Evolutionary conservation across 169 alveolate genomes (phyloP).

Genomic region (Eimeria maxima): DNA sequence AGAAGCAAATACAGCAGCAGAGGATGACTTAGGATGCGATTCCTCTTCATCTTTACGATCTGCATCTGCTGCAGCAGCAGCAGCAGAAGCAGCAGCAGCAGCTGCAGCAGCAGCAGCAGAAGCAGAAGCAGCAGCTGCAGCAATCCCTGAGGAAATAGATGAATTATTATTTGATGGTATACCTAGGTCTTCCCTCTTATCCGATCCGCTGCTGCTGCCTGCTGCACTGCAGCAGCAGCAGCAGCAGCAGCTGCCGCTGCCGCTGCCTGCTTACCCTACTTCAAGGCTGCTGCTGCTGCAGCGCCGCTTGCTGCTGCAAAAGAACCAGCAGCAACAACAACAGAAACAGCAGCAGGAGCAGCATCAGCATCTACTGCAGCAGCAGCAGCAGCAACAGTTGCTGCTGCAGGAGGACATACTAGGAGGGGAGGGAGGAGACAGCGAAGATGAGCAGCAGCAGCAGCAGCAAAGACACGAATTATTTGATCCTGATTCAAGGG

Average conservation of each 20-base stretch:
- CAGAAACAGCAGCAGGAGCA: neutral
- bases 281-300: neutral
- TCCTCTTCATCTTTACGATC: too few relatives aligned
- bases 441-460: too few relatives aligned
- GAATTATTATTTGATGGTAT: neutral
- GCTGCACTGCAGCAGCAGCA: neutral
- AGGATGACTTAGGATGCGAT: too few relatives aligned
- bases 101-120: neutral
- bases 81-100: too few relatives aligned
- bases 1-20: too few relatives aligned
- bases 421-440: too few relatives aligned
- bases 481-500: too few relatives aligned
- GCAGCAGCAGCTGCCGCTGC: neutral
- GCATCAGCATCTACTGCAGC: too few relatives aligned
- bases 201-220: neutral
- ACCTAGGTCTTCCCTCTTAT: neutral
- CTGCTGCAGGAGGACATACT: too few relatives aligned
- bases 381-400: too few relatives aligned
- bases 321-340: neutral
- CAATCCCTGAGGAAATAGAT: neutral
- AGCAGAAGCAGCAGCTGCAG: conserved; percentile 8
- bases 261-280: neutral
- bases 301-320: neutral
- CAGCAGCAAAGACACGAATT: too few relatives aligned
- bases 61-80: too few relatives aligned